Evolutionary conservation across 371 early-diverging fungal genomes (phyloP).

Genomic region (Saksenaea vasiformis): DNA sequence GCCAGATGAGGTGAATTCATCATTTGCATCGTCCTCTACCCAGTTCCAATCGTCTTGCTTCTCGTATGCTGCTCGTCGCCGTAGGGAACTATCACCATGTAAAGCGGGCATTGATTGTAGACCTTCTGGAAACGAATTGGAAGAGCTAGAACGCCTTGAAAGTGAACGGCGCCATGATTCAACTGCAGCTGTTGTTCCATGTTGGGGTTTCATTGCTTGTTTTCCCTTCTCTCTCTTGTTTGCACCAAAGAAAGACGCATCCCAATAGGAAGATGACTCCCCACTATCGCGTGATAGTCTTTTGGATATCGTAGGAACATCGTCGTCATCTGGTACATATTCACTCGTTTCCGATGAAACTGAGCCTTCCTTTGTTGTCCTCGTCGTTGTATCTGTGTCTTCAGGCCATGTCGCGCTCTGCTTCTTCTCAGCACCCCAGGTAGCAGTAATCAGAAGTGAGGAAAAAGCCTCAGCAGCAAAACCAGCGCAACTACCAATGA

Average conservation of each 20-base stretch:
- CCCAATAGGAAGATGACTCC: neutral
- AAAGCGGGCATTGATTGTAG: neutral
- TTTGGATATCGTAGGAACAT: neutral
- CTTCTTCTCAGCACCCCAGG: slow-evolving; percentile 14
- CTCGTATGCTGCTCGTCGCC: neutral
- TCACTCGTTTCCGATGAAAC: neutral
- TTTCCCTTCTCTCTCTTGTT: neutral
- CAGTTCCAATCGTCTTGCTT: neutral
- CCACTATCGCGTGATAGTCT: neutral
- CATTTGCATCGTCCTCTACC: neutral
- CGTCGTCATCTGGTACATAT: neutral
- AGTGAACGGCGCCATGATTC: neutral
- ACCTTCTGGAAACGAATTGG: neutral
- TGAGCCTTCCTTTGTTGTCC: neutral
- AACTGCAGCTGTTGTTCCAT: neutral
- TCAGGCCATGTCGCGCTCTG: neutral
- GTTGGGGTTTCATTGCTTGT: neutral
- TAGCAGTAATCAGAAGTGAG: slow-evolving; percentile 9
- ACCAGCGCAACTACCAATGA: slow-evolving; percentile 20
- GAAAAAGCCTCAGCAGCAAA: slow-evolving; percentile 18
- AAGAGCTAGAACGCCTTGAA: neutral
- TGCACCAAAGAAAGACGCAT: slow-evolving; percentile 1
- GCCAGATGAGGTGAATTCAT: neutral
- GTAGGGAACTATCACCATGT: neutral
- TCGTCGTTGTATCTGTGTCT: neutral